Conservation (phyloP, 1,139 yeast genomes). For the Geotrichum phurueaensis region DNA sequence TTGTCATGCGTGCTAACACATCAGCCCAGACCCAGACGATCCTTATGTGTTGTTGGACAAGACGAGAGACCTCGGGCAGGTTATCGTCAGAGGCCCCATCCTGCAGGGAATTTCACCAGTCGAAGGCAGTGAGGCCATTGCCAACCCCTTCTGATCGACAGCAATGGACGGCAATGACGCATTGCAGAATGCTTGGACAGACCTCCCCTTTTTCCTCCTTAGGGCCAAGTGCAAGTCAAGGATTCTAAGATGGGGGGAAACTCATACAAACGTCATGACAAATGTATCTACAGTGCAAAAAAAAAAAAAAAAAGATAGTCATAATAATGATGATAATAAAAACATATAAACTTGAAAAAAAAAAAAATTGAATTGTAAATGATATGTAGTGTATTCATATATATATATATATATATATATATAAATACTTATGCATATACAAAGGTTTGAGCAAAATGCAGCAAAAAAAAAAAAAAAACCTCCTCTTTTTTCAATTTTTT, state of each 20-base stretch:
- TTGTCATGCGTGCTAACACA: neutral
- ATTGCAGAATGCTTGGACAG: too few relatives aligned
- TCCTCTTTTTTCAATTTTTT: neutral
- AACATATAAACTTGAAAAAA: too few relatives aligned
- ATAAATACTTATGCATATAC: neutral
- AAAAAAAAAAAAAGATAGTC: too few relatives aligned
- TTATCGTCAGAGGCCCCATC: conserved; percentile 83
- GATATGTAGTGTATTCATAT: neutral
- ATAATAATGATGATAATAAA: too few relatives aligned
- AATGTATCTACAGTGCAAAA: too few relatives aligned
- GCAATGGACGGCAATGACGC: neutral
- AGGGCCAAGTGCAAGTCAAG: too few relatives aligned
- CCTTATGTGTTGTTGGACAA: conserved; percentile 44
- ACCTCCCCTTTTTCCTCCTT: too few relatives aligned
- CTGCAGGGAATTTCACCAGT: conserved; percentile 76
- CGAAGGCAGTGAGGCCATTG: conserved; percentile 75
- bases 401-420: neutral
- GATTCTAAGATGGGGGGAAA: too few relatives aligned
- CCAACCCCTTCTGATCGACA: conserved; percentile 51
- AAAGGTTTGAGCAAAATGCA: neutral
- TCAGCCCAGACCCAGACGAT: conserved; percentile 51
- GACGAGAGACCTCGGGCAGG: conserved; percentile 63
- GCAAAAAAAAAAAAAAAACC: neutral
- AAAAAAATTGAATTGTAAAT: neutral
- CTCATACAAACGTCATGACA: too few relatives aligned